Percentiles rank a stretch among this genome's conserved stretches.
phyloP scores from a whole-genome alignment of 2,329 filamentous ascomycete genomes.

The Pezicula radicicola region DNA sequence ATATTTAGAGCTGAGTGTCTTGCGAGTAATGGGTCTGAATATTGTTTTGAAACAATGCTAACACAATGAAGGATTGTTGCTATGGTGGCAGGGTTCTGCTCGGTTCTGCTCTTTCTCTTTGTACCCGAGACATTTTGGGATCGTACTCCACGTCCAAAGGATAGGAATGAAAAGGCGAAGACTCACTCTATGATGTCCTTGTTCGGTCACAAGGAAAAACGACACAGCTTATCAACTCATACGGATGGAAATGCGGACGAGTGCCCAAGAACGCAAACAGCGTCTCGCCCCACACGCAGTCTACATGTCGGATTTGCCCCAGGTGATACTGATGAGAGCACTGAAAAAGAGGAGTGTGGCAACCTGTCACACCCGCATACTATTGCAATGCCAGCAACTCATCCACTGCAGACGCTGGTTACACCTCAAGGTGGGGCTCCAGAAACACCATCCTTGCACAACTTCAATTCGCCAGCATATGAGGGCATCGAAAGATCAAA shows the following conservation, averaged over 20 bases:
- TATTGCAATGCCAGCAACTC: conserved; percentile 1
- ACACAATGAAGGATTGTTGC: conserved; percentile 65
- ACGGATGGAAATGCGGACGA: conserved; percentile 2
- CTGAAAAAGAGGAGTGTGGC: not conserved
- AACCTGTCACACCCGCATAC: not conserved
- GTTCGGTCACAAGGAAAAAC: conserved; percentile 10
- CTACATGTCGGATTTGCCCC: conserved; percentile 57
- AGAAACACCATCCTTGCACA: conserved; percentile 31
- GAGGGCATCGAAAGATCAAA: conserved; percentile 15
- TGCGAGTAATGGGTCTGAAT: not conserved
- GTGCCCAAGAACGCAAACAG: not conserved
- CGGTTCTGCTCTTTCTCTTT: conserved; percentile 77
- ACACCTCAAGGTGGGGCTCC: conserved; percentile 19
- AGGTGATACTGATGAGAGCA: conserved; percentile 11
- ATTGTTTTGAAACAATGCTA: conserved; percentile 9
- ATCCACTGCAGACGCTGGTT: conserved; percentile 9
- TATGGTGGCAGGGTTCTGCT: conserved; percentile 71
- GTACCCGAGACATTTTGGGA: conserved; percentile 98
- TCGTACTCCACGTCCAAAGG: conserved; percentile 57
- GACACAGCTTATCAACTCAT: conserved; percentile 4
- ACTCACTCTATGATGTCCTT: conserved; percentile 13
- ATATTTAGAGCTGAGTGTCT: too few species aligned
- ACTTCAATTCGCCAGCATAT: conserved; percentile 34
- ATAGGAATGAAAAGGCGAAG: conserved; percentile 9
- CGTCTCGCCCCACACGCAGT: conserved; percentile 10